Evolutionary conservation across 176 grass and related monocot species (phyloP).

Genomic region (Triticum timopheevii): DNA sequence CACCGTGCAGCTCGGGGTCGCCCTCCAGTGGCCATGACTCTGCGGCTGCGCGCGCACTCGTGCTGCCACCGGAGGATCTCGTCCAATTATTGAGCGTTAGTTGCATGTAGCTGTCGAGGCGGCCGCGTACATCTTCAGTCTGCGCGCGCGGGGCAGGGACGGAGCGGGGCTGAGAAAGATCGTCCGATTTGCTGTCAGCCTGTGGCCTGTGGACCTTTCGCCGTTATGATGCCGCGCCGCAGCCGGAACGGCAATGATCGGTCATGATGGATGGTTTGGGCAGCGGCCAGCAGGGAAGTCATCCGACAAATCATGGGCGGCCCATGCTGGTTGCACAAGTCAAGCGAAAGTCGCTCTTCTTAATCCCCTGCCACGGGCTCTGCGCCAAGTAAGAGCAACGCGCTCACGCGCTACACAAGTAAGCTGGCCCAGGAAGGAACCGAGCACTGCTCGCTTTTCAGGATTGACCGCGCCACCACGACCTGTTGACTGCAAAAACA

Average conservation of each 20-base stretch:
- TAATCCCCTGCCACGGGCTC: too few relatives aligned
- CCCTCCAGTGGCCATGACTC: too few relatives aligned
- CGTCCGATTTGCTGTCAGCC: neutral
- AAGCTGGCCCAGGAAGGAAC: too few relatives aligned
- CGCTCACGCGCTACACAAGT: too few relatives aligned
- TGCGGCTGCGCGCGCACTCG: too few relatives aligned
- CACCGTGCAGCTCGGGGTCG: neutral
- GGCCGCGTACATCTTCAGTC: neutral
- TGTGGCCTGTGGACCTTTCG: conserved; percentile 11
- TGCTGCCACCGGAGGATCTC: neutral
- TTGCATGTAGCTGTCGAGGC: conserved; percentile 17
- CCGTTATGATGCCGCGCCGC: conserved; percentile 24
- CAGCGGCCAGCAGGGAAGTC: neutral
- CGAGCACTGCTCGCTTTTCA: too few relatives aligned
- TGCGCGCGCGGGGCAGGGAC: neutral
- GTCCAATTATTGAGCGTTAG: neutral
- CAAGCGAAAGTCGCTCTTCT: conserved; percentile 24
- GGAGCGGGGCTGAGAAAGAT: neutral
- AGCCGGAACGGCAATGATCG: conserved; percentile 22
- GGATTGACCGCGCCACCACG: too few relatives aligned
- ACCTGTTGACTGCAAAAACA: too few relatives aligned
- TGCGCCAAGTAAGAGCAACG: too few relatives aligned
- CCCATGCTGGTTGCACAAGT: neutral
- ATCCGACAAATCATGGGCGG: neutral
- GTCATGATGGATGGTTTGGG: conserved; percentile 33